Percentiles rank a stretch among this genome's conserved stretches.
These are phyloP conservation scores for Fusarium marasasianum DNA, from an alignment of 2,329 filamentous ascomycete genomes.

Conservation along the genomic window DNA sequence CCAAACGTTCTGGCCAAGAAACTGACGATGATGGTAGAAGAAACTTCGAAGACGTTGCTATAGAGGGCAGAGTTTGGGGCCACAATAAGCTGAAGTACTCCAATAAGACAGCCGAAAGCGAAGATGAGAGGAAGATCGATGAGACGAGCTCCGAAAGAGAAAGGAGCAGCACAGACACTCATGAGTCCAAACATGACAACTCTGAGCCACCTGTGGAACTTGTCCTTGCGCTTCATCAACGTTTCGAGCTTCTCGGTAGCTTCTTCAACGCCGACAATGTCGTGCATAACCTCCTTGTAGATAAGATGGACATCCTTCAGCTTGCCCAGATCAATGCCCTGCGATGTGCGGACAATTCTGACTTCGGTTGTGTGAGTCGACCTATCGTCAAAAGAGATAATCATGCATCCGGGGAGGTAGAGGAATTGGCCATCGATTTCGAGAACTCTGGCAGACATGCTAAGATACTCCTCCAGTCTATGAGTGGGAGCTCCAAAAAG, in stretches of 20 bases:
- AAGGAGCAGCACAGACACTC: constrained; percentile 76
- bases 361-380: constrained; percentile 73
- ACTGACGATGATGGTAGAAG: constrained; percentile 67
- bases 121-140: constrained; percentile 80
- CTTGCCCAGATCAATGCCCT: constrained; percentile 69
- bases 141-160: constrained; percentile 75
- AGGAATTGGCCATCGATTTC: constrained; percentile 89
- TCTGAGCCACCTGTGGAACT: constrained; percentile 61
- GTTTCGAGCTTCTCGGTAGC: constrained; percentile 63
- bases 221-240: constrained; percentile 63
- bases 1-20: constrained; percentile 71
- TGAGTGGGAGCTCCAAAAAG: constrained; percentile 89
- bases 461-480: constrained; percentile 88
- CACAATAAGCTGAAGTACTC: constrained; percentile 74
- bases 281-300: constrained; percentile 73
- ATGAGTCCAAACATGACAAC: constrained; percentile 78
- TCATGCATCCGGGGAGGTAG: constrained; percentile 91
- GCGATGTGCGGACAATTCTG: constrained; percentile 67
- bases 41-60: constrained; percentile 72
- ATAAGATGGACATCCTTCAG: constrained; percentile 69
- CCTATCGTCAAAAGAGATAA: constrained; percentile 84
- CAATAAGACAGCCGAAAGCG: constrained; percentile 74
- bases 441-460: constrained; percentile 82
- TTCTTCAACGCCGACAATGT: constrained; percentile 66
- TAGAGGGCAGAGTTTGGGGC: constrained; percentile 75